Evolutionary conservation across 148 eudicot species (phyloP).

Genomic region (Camellia granthamiana): DNA sequence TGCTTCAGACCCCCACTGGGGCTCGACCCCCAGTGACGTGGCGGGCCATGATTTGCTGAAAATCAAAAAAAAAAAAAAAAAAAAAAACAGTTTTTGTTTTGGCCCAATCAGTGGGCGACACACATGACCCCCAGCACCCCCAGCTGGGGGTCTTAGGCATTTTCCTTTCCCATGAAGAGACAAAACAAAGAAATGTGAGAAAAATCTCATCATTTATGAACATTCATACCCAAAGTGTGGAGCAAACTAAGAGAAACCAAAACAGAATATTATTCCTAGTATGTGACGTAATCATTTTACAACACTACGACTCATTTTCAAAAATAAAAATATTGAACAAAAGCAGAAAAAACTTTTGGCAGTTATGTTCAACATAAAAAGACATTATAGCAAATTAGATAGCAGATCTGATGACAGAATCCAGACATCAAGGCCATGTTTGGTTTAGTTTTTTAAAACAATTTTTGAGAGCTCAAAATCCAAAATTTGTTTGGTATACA

Average conservation of each 20-base stretch:
- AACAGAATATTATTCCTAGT: neutral
- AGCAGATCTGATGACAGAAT: neutral
- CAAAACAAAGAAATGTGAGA: neutral
- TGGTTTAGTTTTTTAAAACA: too few species aligned
- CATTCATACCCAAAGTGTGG: neutral
- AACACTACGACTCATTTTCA: neutral
- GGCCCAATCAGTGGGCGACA: too few species aligned
- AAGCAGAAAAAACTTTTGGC: neutral
- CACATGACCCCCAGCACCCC: too few species aligned
- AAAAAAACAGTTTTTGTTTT: too few species aligned
- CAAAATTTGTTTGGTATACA: too few species aligned
- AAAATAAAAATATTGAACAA: neutral
- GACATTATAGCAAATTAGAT: neutral
- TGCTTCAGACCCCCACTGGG: too few species aligned
- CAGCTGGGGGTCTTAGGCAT: too few species aligned
- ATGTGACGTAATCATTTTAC: neutral
- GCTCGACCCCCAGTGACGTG: too few species aligned
- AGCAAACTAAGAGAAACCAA: conserved; percentile 1
- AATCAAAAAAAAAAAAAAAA: too few species aligned
- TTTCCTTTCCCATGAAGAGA: neutral
- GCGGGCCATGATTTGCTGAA: too few species aligned
- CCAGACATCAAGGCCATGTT: neutral
- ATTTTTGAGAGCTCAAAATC: too few species aligned
- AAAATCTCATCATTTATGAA: neutral
- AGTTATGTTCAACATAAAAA: neutral